Evolutionary conservation across 1,284 basidiomycete genomes (phyloP).

Genomic region (Pulchroboletus neoregius): DNA sequence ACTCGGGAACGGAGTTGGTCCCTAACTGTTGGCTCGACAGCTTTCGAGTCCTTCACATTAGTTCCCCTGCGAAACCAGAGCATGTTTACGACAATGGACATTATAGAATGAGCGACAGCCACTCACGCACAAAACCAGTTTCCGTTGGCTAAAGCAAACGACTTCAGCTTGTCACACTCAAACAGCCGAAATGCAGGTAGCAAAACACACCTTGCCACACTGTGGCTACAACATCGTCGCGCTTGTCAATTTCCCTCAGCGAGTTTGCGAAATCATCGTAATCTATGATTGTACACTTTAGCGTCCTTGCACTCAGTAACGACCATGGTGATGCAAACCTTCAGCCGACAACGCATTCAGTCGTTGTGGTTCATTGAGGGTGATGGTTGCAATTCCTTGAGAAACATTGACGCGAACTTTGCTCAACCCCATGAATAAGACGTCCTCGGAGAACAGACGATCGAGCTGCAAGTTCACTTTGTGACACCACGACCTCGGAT

Average conservation of each 20-base stretch:
- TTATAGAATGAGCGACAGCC: background rate
- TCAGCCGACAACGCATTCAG: slow-evolving; percentile 58
- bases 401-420: slow-evolving; percentile 47
- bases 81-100: background rate
- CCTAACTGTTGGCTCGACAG: slow-evolving; percentile 36
- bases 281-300: slow-evolving; percentile 37
- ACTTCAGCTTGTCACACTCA: background rate
- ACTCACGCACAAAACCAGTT: slow-evolving; percentile 71
- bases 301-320: background rate
- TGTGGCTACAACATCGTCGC: slow-evolving; percentile 60
- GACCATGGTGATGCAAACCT: slow-evolving; percentile 38
- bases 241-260: slow-evolving; percentile 53
- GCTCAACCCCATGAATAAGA: slow-evolving; percentile 28
- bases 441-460: background rate
- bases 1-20: slow-evolving; percentile 43
- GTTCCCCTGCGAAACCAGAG: slow-evolving; percentile 42
- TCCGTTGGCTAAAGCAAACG: slow-evolving; percentile 46
- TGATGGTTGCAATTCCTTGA: slow-evolving; percentile 63
- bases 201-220: slow-evolving; percentile 56
- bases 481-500: background rate
- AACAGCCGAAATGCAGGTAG: background rate
- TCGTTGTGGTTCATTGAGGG: slow-evolving; percentile 54
- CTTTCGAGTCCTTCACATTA: slow-evolving; percentile 39
- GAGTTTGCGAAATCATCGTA: slow-evolving; percentile 58
- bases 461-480: background rate